phyloP scores from a whole-genome alignment of 345 rosid species.

The Carallia brachiata region DNA sequence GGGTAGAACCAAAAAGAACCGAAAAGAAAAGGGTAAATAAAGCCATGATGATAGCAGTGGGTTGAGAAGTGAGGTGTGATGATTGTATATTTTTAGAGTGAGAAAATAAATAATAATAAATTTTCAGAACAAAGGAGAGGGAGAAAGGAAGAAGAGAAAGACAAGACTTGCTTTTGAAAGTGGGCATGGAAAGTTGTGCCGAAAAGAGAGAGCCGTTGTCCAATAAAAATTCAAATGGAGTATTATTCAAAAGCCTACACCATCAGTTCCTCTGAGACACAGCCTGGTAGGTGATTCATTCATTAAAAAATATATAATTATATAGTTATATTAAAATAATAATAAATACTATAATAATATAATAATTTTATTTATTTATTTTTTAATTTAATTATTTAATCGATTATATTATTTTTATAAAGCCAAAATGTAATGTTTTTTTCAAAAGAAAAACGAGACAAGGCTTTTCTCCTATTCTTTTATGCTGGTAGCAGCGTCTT shows the following conservation, averaged over 20 bases:
- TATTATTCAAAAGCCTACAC: constrained; percentile 7
- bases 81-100: constrained; percentile 21
- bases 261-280: neutral
- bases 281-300: too few species aligned
- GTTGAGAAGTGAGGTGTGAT: constrained; percentile 15
- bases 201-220: constrained; percentile 50
- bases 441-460: too few species aligned
- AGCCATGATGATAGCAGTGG: constrained; percentile 3
- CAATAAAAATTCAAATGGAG: constrained; percentile 34
- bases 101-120: constrained; percentile 35
- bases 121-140: constrained; percentile 19
- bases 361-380: too few species aligned
- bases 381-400: too few species aligned
- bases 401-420: too few species aligned
- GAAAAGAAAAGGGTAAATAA: neutral
- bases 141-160: constrained; percentile 14
- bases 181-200: constrained; percentile 44
- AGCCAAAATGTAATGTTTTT: too few species aligned
- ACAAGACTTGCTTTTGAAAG: constrained; percentile 25
- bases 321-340: too few species aligned
- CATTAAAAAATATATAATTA: too few species aligned
- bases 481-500: too few species aligned
- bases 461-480: too few species aligned
- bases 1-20: neutral
- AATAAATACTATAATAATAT: too few species aligned